Base-by-base conservation (phyloP, 768 basidiomycete species). In the Phanerodontia chrysosporium region DNA sequence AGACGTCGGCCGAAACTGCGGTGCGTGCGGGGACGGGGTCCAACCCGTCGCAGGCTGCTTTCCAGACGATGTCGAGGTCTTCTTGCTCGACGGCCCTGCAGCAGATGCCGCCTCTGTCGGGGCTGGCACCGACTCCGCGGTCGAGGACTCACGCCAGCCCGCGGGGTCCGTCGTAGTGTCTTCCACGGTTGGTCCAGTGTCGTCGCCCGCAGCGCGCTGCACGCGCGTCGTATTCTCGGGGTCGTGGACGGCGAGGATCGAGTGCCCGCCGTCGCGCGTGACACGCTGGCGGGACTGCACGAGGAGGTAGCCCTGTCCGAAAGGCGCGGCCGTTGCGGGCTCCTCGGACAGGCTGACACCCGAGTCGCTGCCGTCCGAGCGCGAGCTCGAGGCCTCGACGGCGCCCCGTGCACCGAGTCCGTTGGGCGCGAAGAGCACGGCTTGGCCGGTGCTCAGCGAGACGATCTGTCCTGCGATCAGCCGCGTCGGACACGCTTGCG, bases 371-470 rank as follows among this genome's bases (percentile, higher is more conserved):
- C 18, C n/a, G 10, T 48, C 46, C 5, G 30, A 28, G 2, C 25
- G 2, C 30, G 30, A 55, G 35, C 16, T 30, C 1, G 22, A n/a
- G 46, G 25, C 35, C 22, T 57, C 51, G 18, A 22, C 22, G 12
- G 10, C 13, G 12, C 27, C 46, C 4, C 55, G 55, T 18, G 57
- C 60, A 46, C 49, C n/a, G 14, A 61, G 60, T 21, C 81, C 86
- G 9, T 86, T 82, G 0, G 89, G 85, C 7, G 86, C 85, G 32
- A 89, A 76, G 3, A 89, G 75, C 14, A 90, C 80, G 0, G 88
- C 86, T 66, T 90, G 79, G 0, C 88, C 89, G 0, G 89, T 90
- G 86, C 89, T 52, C 58, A 49, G 16, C 35, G 55, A 22, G 6
- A 45, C 35, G n/a, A 32, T 52, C 49, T 54, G 49, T 16, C 36